Base-by-base conservation (phyloP, 805 yeast species). In the Kodamaea hsintzibuensis region DNA sequence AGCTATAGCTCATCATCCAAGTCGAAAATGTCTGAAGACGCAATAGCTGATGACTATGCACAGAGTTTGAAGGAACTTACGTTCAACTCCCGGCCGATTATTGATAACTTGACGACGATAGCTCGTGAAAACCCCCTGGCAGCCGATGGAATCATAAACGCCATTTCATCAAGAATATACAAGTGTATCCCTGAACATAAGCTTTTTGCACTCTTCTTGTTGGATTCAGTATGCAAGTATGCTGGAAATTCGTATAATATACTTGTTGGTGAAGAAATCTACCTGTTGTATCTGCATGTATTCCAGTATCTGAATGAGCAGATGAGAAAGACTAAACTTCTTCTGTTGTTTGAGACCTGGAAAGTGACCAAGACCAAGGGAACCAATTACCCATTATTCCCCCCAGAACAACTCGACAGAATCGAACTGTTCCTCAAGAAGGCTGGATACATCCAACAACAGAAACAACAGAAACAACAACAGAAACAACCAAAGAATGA, bases 141-240 rank as follows among this genome's bases (percentile, higher is more conserved):
- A 52, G 97, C 98, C 7, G 82, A 83, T 51, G 89, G 86, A 48
- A 89, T 95, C 43, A 82, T 89, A 14, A 82, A 82, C 51, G 89
- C 91, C 13, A 82, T 95, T 52, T 90, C 86, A 60, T 78, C 78
- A 50, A 82, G 97, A 68, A 85, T 93, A 48, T 79, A 81, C 59
- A 86, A 82, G 67, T 81, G 95, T 63, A 81, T 89, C 2, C 98
- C 98, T 1, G 80, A 82, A 10, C 92, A 89, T 59, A 95, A 95
- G 70, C 78, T 95, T 47, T 95, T 82, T 62, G 84, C 95, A 3
- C 78, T 95, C 56, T 95, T 93, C 66, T 78, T 93, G 46, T 71
- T 95, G 53, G 98, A 95, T 69, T 91, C 98, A 14, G 88, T 95
- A 47, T 88, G 93, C 72, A 95, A 95, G 69, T 89, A 86, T 63